Conservation (phyloP, 257 asterid genomes). For the Handroanthus guayacan region DNA sequence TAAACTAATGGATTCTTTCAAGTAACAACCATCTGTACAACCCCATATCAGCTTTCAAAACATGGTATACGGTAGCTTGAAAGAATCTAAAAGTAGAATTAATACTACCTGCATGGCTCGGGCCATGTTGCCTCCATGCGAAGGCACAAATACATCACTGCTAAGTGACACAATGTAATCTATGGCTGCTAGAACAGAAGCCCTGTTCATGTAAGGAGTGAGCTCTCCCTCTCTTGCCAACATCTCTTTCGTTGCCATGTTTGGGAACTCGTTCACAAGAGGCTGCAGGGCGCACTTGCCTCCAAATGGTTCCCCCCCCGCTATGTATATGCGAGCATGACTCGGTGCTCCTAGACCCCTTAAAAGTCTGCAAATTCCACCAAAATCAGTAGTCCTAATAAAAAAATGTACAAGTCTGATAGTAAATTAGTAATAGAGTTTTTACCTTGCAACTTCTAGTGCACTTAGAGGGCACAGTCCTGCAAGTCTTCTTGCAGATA, state of each 20-base stretch:
- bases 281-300: slow-evolving; percentile 55
- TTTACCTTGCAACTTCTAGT: slow-evolving; percentile 57
- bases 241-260: slow-evolving; percentile 49
- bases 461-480: slow-evolving; percentile 74
- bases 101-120: slow-evolving; percentile 61
- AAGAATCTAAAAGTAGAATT: too few species aligned
- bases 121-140: slow-evolving; percentile 80
- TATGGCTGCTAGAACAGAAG: slow-evolving; percentile 65
- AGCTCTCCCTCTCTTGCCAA: slow-evolving; percentile 63
- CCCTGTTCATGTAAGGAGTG: slow-evolving; percentile 52
- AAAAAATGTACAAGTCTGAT: not conserved
- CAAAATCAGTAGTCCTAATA: not conserved
- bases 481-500: slow-evolving; percentile 53
- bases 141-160: slow-evolving; percentile 64
- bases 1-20: too few species aligned
- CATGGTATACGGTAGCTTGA: too few species aligned
- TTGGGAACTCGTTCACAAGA: slow-evolving; percentile 56
- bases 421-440: not conserved
- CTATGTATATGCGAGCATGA: slow-evolving; percentile 50
- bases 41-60: too few species aligned
- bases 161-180: slow-evolving; percentile 68
- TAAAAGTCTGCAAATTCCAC: slow-evolving; percentile 42
- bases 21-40: too few species aligned
- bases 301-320: slow-evolving; percentile 78
- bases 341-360: slow-evolving; percentile 61